Evolutionary conservation across 352 stramenopile genomes (phyloP), one percentile per base, ranked within the genome.

Genomic region (Globisporangium acanthophoron): DNA sequence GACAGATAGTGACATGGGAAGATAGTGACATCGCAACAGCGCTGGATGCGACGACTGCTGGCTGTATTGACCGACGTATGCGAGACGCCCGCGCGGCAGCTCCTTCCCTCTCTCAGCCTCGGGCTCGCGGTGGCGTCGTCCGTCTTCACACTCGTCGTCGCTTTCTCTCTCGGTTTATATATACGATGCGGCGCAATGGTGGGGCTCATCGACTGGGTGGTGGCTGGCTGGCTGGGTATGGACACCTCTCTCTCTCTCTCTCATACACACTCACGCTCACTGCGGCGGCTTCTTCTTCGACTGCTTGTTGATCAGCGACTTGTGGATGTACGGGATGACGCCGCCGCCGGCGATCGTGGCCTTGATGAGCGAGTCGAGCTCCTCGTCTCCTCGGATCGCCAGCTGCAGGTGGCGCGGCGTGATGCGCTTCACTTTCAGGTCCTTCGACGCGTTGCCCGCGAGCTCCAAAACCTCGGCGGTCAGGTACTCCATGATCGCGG

Each of bases 241-340:
- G 11, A 43, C 39, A 33, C 40, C 15, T 52, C 18, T 18, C 40
- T 51, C 18, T 18, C 40, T 51, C 15, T 27, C 52, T 50, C 27
- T 56, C 27, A 50, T 60, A 29, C 53, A 59, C 15, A 50, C n/a
- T 12, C 57, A 20, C 21, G n/a, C 54, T 66, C 86, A 90, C 65
- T 90, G 75, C 52, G 79, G 71, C 50, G 80, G 73, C 61, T 90
- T 91, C 78, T 95, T 94, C 74, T 95, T 95, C 56, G 75, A 80
- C 66, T 90, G 76, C 87, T 99, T 99, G 87, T 98, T 99, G 75
- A 99, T 99, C 52, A 99, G 94, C 51, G 94, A 98, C 83, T 99
- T 99, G 94, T 99, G 98, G 74, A 99, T 99, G 82, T 99, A 94
- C 37, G 98, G 98, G 69, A 99, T 99, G 56, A 99, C 98, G 89